These are phyloP conservation scores for Saccharomycopsis malanga DNA, from an alignment of 805 yeast species.

Conservation along the genomic window DNA sequence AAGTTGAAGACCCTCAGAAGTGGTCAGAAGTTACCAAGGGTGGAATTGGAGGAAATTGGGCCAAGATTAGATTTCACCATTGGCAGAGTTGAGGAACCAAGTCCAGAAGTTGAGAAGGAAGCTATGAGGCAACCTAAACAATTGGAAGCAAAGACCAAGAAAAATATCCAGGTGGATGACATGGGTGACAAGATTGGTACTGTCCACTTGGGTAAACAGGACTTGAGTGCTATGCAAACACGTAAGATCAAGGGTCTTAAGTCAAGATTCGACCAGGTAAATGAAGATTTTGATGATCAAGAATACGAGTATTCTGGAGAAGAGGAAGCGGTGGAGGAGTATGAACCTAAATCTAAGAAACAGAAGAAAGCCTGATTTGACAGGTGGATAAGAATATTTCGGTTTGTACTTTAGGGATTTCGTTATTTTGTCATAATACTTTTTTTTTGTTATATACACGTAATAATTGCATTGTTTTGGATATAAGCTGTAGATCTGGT, in stretches of 20 bases:
- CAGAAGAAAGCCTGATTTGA: too few relatives aligned
- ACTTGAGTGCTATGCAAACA: constrained; percentile 81
- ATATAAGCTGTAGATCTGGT: too few relatives aligned
- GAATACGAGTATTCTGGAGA: constrained; percentile 41
- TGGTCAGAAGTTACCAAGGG: constrained; percentile 86
- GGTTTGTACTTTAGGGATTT: too few relatives aligned
- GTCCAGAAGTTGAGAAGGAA: constrained; percentile 85
- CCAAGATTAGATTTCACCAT: constrained; percentile 90
- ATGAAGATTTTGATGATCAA: constrained; percentile 36
- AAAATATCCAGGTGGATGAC: constrained; percentile 79
- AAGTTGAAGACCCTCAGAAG: constrained; percentile 73
- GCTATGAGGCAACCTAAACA: constrained; percentile 78
- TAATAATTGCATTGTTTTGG: too few relatives aligned
- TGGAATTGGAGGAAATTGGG: constrained; percentile 90
- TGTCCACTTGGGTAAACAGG: constrained; percentile 94
- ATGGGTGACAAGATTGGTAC: constrained; percentile 98
- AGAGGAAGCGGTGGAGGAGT: constrained; percentile 26
- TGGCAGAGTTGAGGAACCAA: constrained; percentile 78
- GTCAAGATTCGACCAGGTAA: constrained; percentile 69
- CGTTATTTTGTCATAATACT: too few relatives aligned
- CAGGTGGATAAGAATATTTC: too few relatives aligned
- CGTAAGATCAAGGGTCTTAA: constrained; percentile 98
- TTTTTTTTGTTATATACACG: too few relatives aligned
- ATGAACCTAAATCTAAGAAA: neutral
- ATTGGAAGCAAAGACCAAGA: constrained; percentile 72